phyloP scores from a whole-genome alignment of 1,284 basidiomycete species.

The Pyrrhoderma lamaoense region DNA sequence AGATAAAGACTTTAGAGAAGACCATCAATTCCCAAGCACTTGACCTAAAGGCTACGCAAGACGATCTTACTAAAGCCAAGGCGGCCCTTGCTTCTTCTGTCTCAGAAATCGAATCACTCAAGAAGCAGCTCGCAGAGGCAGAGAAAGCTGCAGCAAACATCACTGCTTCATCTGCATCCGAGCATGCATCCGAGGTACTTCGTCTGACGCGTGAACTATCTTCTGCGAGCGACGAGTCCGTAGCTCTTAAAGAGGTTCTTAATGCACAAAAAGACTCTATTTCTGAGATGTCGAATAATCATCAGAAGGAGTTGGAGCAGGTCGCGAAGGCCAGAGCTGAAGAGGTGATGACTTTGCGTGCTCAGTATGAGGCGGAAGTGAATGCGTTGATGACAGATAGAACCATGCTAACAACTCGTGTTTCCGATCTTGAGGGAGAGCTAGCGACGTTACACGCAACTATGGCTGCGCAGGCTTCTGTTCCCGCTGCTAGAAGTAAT shows the following conservation, averaged over 20 bases:
- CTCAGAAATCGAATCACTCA: conserved; percentile 47
- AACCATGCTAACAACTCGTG: conserved; percentile 46
- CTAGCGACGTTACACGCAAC: conserved; percentile 55
- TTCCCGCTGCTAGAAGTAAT: conserved; percentile 45
- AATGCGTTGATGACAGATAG: conserved; percentile 47
- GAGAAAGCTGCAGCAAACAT: conserved; percentile 32
- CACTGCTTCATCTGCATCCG: conserved; percentile 35
- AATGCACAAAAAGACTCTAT: conserved; percentile 62
- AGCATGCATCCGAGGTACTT: conserved; percentile 47
- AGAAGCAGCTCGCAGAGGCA: conserved; percentile 56
- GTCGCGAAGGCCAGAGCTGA: conserved; percentile 60
- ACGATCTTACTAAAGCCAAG: conserved; percentile 73
- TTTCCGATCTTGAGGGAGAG: conserved; percentile 71
- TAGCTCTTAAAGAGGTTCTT: conserved; percentile 51
- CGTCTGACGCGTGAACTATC: conserved; percentile 52
- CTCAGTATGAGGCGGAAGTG: conserved; percentile 53
- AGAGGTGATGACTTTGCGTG: conserved; percentile 55
- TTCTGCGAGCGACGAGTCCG: conserved; percentile 56
- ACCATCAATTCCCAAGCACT: conserved; percentile 51
- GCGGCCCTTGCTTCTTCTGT: conserved; percentile 41
- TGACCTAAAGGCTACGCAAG: conserved; percentile 74
- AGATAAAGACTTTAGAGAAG: conserved; percentile 56
- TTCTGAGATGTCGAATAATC: conserved; percentile 58
- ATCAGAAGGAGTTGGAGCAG: conserved; percentile 63
- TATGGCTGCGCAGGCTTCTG: conserved; percentile 37